Evolutionary conservation across 1,284 basidiomycete genomes (phyloP), one percentile per base, ranked within the genome.

Genomic region (Cryptococcus floricola): DNA sequence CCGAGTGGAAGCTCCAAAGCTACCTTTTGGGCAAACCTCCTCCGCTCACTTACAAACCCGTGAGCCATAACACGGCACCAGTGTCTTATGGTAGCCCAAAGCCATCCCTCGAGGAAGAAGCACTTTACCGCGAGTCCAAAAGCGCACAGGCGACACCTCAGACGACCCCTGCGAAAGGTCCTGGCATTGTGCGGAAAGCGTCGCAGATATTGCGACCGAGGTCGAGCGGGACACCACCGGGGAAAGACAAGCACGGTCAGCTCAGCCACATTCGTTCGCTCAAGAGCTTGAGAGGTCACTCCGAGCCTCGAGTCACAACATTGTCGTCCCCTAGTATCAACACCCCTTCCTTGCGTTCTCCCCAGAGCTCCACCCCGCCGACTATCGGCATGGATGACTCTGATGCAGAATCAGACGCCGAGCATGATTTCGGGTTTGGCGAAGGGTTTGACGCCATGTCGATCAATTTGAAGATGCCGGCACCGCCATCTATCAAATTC

Each of bases 11-110:
- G 73, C 81, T 98, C 50, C 91, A 96, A 70, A 88, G 89, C 0
- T 98, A 93, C 90, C 90, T 91, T 84, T 83, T 98, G 25, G 93
- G 93, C 59, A 97, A 96, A 68, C 90, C 91, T 9, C 93, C 93
- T 16, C 86, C 85, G 5, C 50, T 70, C n/a, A 52, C 55, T 4
- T 63, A 67, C 50, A 63, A 65, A 7, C 61, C 74, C 0, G 58
- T 74, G 48, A 66, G 61, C 9, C 62, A 62, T 44, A 55, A 61
- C 43, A 76, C 77, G 70, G 67, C 19, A 64, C 68, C 14, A 59
- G 67, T 13, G 56, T 60, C 42, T 60, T 76, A 16, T n/a, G 13
- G 16, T 14, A 19, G 48, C 14, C 19, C 39, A 13, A 44, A 18
- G 19, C 42, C 42, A 7, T 44, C 42, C 10, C 18, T 25, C n/a